A percentile compares a stretch with the other conserved stretches of the same genome.
These are phyloP conservation scores for Trichoderma asperelloides DNA, from an alignment of 495 filamentous ascomycete species.

Conservation along the genomic window DNA sequence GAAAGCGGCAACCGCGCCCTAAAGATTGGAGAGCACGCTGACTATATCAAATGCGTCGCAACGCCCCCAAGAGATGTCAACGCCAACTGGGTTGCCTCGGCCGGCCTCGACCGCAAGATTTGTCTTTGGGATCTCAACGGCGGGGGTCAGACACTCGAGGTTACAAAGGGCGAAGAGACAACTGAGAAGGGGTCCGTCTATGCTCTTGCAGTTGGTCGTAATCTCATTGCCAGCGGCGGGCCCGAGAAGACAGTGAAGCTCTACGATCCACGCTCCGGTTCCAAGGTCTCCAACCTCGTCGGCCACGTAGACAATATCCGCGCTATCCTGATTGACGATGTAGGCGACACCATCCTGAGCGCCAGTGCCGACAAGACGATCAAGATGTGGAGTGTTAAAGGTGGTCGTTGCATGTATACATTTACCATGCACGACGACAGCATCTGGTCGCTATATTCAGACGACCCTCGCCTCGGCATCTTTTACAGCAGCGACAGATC, in stretches of 20 bases:
- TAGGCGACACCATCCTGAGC: conserved; percentile 84
- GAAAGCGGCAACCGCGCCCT: conserved; percentile 54
- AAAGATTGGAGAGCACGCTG: conserved; percentile 84
- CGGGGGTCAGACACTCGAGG: conserved; percentile 72
- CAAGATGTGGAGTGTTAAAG: conserved; percentile 94
- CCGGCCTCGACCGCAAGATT: conserved; percentile 86
- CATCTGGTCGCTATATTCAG: conserved; percentile 91
- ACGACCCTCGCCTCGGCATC: conserved; percentile 72
- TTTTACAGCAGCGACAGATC: conserved; percentile 93
- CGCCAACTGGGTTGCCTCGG: conserved; percentile 89
- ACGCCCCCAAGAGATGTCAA: conserved; percentile 52
- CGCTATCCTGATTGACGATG: conserved; percentile 78
- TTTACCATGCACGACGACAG: conserved; percentile 98
- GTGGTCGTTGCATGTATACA: conserved; percentile 92
- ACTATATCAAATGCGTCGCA: conserved; percentile 93
- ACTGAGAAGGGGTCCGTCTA: conserved; percentile 93
- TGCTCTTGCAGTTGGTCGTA: conserved; percentile 64
- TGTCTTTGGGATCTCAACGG: conserved; percentile 89
- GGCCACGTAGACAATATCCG: conserved; percentile 97
- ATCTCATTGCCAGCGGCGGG: conserved; percentile 81
- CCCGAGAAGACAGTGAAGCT: conserved; percentile 88
- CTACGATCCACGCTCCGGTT: conserved; percentile 87
- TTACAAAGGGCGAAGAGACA: conserved; percentile 68
- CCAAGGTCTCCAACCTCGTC: conserved; percentile 89
- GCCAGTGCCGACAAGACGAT: conserved; percentile 94